Percentiles rank a stretch among this genome's conserved stretches.
These are phyloP conservation scores for Monosporascus ibericus DNA, from an alignment of 2,329 filamentous ascomycete species.

Conservation along the genomic window DNA sequence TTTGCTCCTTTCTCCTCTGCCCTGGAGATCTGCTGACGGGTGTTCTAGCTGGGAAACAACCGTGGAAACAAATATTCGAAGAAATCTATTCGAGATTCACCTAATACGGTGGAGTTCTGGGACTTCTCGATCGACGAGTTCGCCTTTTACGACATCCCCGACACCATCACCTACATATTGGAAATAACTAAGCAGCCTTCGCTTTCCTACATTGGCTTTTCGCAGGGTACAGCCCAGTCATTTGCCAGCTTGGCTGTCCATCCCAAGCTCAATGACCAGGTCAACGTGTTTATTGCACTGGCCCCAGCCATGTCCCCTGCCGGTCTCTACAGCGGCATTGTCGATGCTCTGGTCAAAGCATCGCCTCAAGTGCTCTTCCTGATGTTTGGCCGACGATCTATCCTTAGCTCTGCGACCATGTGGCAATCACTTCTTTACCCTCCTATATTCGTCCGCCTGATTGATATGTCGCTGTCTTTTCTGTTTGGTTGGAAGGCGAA, in stretches of 20 bases:
- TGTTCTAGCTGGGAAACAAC: slow-evolving; percentile 77
- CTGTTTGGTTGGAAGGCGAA: slow-evolving; percentile 84
- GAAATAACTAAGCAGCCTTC: slow-evolving; percentile 75
- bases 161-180: slow-evolving; percentile 88
- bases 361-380: slow-evolving; percentile 90
- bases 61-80: slow-evolving; percentile 99
- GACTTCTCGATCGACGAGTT: slow-evolving; percentile 99
- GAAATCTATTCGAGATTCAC: slow-evolving; percentile 73
- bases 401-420: slow-evolving; percentile 89
- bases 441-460: slow-evolving; percentile 81
- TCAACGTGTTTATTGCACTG: slow-evolving; percentile 93
- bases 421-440: slow-evolving; percentile 96
- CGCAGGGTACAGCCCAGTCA: slow-evolving; percentile 92
- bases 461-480: slow-evolving; percentile 75
- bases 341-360: slow-evolving; percentile 88
- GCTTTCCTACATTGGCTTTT: slow-evolving; percentile 94
- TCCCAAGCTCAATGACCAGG: slow-evolving; percentile 82
- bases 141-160: slow-evolving; percentile 93
- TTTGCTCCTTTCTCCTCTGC: slow-evolving; percentile 19
- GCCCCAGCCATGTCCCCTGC: slow-evolving; percentile 96
- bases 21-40: slow-evolving; percentile 16
- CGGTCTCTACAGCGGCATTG: slow-evolving; percentile 81
- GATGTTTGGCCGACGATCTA: slow-evolving; percentile 84
- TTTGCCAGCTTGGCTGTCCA: slow-evolving; percentile 92
- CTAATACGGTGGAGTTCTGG: slow-evolving; percentile 78